Conservation (phyloP, 1,139 yeast species). For the Pichia sp. region DNA sequence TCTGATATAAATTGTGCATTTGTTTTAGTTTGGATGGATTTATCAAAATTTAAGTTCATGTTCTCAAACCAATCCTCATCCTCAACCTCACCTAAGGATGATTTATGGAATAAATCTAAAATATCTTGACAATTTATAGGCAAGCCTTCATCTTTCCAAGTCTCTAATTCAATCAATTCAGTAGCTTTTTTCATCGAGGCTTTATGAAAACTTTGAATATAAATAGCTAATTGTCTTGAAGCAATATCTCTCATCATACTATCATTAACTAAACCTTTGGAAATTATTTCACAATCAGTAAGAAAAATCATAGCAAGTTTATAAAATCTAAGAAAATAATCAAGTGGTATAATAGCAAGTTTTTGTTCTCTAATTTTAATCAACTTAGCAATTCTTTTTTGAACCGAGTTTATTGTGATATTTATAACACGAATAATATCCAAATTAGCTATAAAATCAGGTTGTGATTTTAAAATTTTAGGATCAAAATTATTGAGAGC, state of each 20-base stretch:
- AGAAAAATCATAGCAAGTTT: constrained; percentile 63
- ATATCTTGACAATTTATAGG: constrained; percentile 41
- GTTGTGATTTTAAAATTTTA: constrained; percentile 28
- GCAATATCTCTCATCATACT: constrained; percentile 60
- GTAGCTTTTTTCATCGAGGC: constrained; percentile 40
- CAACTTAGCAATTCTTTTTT: constrained; percentile 69
- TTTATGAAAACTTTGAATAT: constrained; percentile 51
- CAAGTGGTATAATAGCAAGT: constrained; percentile 47
- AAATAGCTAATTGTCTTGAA: constrained; percentile 58
- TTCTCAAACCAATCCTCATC: constrained; percentile 12
- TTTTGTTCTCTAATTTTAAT: constrained; percentile 72
- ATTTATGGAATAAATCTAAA: constrained; percentile 49
- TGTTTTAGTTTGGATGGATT: constrained; percentile 12
- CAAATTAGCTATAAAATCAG: constrained; percentile 42
- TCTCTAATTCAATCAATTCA: constrained; percentile 54
- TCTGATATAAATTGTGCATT: not conserved
- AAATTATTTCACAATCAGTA: constrained; percentile 76
- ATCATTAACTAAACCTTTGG: constrained; percentile 57
- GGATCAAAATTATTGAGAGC: constrained; percentile 32
- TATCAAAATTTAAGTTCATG: constrained; percentile 14
- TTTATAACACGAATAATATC: constrained; percentile 58
- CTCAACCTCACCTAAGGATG: constrained; percentile 28
- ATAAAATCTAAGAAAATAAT: constrained; percentile 58
- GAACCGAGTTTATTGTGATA: constrained; percentile 65
- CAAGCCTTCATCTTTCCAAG: constrained; percentile 68